Percentiles rank a stretch among this genome's conserved stretches.
phyloP scores from a whole-genome alignment of 176 grass and related monocot species.

The Guadua angustifolia region DNA sequence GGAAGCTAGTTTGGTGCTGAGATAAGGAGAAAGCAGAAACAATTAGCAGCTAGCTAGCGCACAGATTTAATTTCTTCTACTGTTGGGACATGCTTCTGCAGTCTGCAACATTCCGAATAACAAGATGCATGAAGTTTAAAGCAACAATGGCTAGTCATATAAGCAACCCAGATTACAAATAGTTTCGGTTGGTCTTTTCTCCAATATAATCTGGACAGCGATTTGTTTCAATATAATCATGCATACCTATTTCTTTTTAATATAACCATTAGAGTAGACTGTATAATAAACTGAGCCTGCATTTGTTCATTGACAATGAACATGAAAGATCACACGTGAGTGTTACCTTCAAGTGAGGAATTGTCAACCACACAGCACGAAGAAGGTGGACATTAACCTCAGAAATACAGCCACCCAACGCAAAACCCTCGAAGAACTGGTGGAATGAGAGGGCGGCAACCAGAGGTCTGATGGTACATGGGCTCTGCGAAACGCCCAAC shows the following conservation, averaged over 20 bases:
- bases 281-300: conserved; percentile 86
- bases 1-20: conserved; percentile 18
- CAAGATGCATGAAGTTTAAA: conserved; percentile 7
- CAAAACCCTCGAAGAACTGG: conserved; percentile 93
- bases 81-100: background rate
- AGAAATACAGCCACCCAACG: conserved; percentile 81
- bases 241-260: background rate
- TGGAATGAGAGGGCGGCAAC: conserved; percentile 79
- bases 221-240: conserved; percentile 1
- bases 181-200: background rate
- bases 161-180: conserved; percentile 7
- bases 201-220: background rate
- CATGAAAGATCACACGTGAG: background rate
- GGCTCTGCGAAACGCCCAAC: conserved; percentile 74
- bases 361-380: background rate
- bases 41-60: background rate
- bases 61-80: conserved; percentile 8
- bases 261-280: too few relatives aligned
- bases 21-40: conserved; percentile 10
- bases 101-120: background rate
- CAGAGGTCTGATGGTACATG: conserved; percentile 74
- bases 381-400: conserved; percentile 47
- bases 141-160: background rate
- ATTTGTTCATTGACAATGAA: conserved; percentile 1
- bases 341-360: background rate